Percentiles rank a stretch among this genome's conserved stretches.
These are phyloP conservation scores for Nyssa sinensis DNA, from an alignment of 148 eudicot species.

Conservation along the genomic window DNA sequence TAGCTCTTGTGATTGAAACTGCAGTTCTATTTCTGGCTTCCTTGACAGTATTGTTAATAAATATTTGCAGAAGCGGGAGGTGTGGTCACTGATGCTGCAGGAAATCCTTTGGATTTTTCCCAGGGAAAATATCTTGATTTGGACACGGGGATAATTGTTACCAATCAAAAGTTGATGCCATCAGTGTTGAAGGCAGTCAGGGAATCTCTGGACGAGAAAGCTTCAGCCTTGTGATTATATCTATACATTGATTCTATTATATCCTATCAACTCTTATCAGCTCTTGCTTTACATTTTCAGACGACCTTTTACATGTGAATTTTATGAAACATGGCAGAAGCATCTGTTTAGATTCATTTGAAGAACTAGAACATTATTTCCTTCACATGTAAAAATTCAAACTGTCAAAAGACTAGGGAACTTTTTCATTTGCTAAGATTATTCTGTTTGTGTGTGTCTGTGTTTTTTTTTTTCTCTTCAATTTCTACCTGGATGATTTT, in stretches of 20 bases:
- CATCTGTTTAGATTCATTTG: too few species aligned
- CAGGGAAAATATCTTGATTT: slow-evolving; percentile 85
- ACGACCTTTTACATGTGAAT: too few species aligned
- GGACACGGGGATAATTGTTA: slow-evolving; percentile 81
- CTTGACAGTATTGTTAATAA: background rate
- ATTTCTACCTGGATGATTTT: too few species aligned
- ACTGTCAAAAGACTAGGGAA: too few species aligned
- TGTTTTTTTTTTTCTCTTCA: too few species aligned
- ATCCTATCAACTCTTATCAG: too few species aligned
- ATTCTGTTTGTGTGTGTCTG: too few species aligned
- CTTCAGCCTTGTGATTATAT: slow-evolving; percentile 52
- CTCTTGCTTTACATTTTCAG: too few species aligned
- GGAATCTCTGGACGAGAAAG: slow-evolving; percentile 69
- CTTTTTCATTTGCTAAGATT: too few species aligned
- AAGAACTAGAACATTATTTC: too few species aligned
- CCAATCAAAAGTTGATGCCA: slow-evolving; percentile 86
- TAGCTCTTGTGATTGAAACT: background rate
- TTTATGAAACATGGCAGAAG: too few species aligned
- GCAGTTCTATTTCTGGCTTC: background rate
- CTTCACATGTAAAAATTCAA: too few species aligned
- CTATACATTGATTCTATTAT: background rate
- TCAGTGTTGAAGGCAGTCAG: slow-evolving; percentile 77
- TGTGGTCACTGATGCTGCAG: slow-evolving; percentile 77
- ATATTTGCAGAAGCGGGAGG: slow-evolving; percentile 86
- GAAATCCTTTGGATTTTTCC: slow-evolving; percentile 91